Evolutionary conservation across 1,284 basidiomycete species (phyloP), one percentile per base, ranked within the genome.

Genomic region (Takashimella tepidaria): DNA sequence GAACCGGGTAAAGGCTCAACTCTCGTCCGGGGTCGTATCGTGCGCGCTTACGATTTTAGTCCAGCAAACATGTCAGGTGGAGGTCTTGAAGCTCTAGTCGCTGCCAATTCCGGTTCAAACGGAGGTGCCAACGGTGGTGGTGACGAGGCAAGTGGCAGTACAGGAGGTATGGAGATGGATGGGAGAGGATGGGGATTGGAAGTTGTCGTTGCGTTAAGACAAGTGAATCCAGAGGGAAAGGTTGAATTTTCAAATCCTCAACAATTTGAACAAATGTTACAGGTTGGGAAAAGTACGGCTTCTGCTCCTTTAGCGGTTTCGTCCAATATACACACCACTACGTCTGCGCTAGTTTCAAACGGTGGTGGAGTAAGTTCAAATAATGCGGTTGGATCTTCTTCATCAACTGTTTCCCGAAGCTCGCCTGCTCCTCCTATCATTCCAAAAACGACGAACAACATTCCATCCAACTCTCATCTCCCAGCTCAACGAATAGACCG

Each of bases 171-270:
- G 27, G 64, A 63, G 23, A 44, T 26, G 1, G 70, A 68, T 54
- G 70, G 68, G 10, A 67, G 64, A 44, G 70, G 69, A 1, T 74
- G 72, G 72, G 72, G 72, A 5, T 55, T 74, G 37, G 72, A 74
- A 49, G 66, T 74, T 3, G 56, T 56, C 3, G 51, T 74, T n/a
- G 68, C 61, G 22, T 51, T 74, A 13, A 66, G 65, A 40, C 62
- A 68, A 53, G 60, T 74, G 19, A 67, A 68, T 53, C 68, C 68
- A 10, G 68, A 67, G 44, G 66, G 64, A 25, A 70, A 68, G 49
- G 54, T 47, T 31, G 66, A 67, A 46, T 72, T 72, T 56, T 46
- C 59, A 4, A 63, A 59, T 12, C 58, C 64, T 23, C 53, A 53
- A 25, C 64, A 64, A 44, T 74, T 74, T 57, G 67, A 69, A 48